Base-by-base conservation (phyloP, 2,329 filamentous ascomycete species). In the Cucurbitaria berberidis region DNA sequence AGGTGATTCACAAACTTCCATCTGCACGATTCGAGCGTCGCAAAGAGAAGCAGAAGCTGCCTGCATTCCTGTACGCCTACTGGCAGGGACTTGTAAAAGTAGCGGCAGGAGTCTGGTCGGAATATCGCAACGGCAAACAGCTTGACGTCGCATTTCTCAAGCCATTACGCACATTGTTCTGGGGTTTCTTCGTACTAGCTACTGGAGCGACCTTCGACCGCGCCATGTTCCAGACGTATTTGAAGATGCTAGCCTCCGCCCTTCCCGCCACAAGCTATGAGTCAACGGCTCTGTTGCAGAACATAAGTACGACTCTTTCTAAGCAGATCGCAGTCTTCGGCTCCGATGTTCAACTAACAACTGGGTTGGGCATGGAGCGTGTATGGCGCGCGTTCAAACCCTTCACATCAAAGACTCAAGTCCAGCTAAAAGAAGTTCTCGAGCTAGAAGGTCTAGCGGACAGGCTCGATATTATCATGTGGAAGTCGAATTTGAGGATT, bases 301-400 rank as follows among this genome's bases (percentile, higher is more conserved):
- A 62, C 61, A 35, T 77, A 59, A 40, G 62, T 53, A 44, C 61
- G 64, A 40, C 49, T 19, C 45, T 70, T 11, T 63, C 58, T 3
- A 67, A 67, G 45, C 66, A 72, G 40, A 45, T 72, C 7, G 60
- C 58, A 30, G 74, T 53, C 2, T 93, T 96, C 67, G 81, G 84
- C 21, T 82, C 85, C 15, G 86, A 85, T 1, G 93, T 92, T 77
- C 86, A 86, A 49, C 77, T 96, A 13, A 86, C 81, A 0, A 92
- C 89, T 2, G 92, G 91, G 0, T 78, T 92, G 11, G 88, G 86
- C 60, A 95, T 96, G 89, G 89, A 95, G 68, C 73, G 78, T 8
- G 80, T 96, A 5, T 96, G 93, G 93, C 83, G 84, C 36, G 67
- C 79, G 1, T 84, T 96, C 66, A 84, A 89, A 47, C 90, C 92